Evolutionary conservation across 2,329 filamentous ascomycete genomes (phyloP), one percentile per base, ranked within the genome.

Genomic region (Thermothelomyces thermophilus): DNA sequence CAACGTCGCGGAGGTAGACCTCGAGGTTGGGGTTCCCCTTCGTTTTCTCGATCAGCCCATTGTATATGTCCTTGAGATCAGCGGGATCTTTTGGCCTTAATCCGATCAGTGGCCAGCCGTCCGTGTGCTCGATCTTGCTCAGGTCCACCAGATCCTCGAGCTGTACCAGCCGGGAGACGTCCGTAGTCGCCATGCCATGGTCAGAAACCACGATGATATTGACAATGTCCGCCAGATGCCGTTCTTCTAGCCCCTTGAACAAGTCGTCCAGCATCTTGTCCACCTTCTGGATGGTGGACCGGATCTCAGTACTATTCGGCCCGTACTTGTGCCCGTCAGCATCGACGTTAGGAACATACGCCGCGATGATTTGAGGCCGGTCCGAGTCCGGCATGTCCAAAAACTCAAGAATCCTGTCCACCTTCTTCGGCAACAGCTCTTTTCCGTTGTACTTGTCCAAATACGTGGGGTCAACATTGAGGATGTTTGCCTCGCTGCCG

Each of bases 121-220:
- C 93, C 22, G 82, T 85, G 64, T 93, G 89, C 51, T 86, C 84
- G 39, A 97, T 83, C 59, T 89, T 77, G 42, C 70, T 72, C 5
- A 86, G 75, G 64, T 96, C 88, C 41, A 97, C 75, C 3, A 97
- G 70, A 62, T 96, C 89, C 56, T 98, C 93, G 2, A 97, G 74
- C 67, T 97, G 93, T 22, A 97, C 77, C 40, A 97, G 73, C 10
- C 93, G 80, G 16, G 82, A 75, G 0, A 79, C 80, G 52, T 90
- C 87, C 0, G 93, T 97, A 0, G 90, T 95, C 1, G 93, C 93
- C 93, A 98, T 98, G 44, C 93, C 93, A 64, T 98, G 93, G 64
- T 98, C 93, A 0, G 90, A 96, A 2, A 98, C 91, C n/a, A 98
- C 77, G 30, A 98, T 83, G 7, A 98, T 78, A 58, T 98, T 98